Base-by-base conservation (phyloP, 257 asterid species). In the Penstemon davidsonii region DNA sequence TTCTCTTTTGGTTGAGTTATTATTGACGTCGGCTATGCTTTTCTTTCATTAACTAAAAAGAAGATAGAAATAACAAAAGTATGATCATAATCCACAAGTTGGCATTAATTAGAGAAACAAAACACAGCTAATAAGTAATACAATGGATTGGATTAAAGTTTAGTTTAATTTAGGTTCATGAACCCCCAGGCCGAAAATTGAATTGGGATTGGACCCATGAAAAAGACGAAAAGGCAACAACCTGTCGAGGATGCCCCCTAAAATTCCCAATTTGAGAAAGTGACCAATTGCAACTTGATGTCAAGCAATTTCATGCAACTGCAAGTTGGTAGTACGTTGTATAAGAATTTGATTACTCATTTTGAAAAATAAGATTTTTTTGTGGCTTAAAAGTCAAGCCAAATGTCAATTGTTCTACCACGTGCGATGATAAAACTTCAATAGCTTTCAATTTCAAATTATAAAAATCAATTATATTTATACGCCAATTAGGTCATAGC, bases 341-440 rank as follows among this genome's bases (percentile, higher is more conserved):
- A 53, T 62, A 10, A 40, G 38, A 54, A 4, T 38, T 40, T n/a
- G 6, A 55, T 47, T 8, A 33, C 33, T 43, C 54, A 7, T 40
- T 50, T 43, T 51, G 66, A 66, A 66, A 15, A 60, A 67, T 63
- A 49, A 41, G 6, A 3, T 8, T 40, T 7, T 44, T 36, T 40
- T 36, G n/a, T 10, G 52, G 58, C 71, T 37, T 44, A 52, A 66
- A 71, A 76, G 76, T 76, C 80, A 76, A 70, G 51, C 9, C 15
- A 55, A 37, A 36, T 55, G 15, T 63, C 15, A 45, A 46, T 63
- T 4, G 74, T 70, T 73, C 38, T 5, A 51, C 10, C 80, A 70
- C 73, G 74, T 54, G 73, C 76, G 33, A 25, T 25, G 33, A 25
- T 1, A 25, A 25, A 25, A 25, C 66, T n/a, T 50, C 12, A 4